Evolutionary conservation across 2,329 filamentous ascomycete species (phyloP), one percentile per base, ranked within the genome.

Genomic region (Polytolypa hystricis): DNA sequence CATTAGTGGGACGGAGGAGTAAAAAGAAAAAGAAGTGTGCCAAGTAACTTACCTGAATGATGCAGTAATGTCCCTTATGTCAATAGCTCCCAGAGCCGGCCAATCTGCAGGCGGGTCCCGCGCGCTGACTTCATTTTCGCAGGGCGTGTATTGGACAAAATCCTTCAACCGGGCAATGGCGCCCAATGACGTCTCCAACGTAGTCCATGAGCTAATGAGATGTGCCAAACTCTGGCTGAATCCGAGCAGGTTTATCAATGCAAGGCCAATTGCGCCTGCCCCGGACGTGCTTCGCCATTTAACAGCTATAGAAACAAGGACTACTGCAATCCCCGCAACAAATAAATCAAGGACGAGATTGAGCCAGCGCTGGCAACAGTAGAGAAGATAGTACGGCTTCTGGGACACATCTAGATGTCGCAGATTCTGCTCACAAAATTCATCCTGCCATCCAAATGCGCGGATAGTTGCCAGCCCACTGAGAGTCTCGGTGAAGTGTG

Each of bases 171-270:
- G 62, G 4, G 66, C 60, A 7, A 78, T 64, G 6, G 71, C 71
- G 5, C 73, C 73, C 30, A 78, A 65, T 25, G 67, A 65, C 0
- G 71, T 77, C 44, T 78, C 74, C 11, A 77, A 55, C 28, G 64
- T 61, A 0, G 73, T 76, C 71, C 72, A 77, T 30, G 62, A 65
- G 12, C 60, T 60, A 5, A 73, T 59, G n/a, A 73, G 50, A 7
- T 66, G 50, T 9, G 15, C 25, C 21, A 33, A 12, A 17, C 21
- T 20, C 21, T 20, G 18, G 31, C 19, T 23, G 21, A 33, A 33
- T 4, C 14, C 25, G 11, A 33, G 21, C 6, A 33, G 10, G 12
- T 20, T 33, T 14, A 33, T 20, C 17, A 33, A 12, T 18, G 31
- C 18, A 12, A 45, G 47, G 21, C 50, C 50, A 9, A 44, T 42